Conservation (phyloP, 225 moss, liverwort and hornwort genomes). For the Polytrichum formosum region DNA sequence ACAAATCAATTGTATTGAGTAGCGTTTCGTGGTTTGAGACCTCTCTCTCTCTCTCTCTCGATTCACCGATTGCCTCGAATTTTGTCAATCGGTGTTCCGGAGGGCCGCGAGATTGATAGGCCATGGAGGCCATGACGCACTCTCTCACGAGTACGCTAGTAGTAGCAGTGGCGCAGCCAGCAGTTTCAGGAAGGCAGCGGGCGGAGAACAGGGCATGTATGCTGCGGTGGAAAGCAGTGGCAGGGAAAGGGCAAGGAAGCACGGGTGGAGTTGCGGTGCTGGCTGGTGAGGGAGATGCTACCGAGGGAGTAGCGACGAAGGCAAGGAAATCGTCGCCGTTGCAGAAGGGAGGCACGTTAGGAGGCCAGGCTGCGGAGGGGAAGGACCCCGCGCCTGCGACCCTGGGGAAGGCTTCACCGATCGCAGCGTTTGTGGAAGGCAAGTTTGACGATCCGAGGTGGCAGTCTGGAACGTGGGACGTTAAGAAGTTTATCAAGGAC, state of each 20-base stretch:
- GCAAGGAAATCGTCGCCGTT: slow-evolving; percentile 45
- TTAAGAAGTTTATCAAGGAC: slow-evolving; percentile 63
- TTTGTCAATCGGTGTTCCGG: no score
- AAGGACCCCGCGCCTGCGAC: slow-evolving; percentile 51
- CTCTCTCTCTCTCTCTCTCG: no score
- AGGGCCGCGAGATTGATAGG: no score
- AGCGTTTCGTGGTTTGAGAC: no score
- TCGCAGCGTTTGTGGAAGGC: slow-evolving; percentile 1
- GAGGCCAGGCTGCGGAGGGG: slow-evolving; percentile 48
- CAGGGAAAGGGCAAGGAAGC: slow-evolving; percentile 22
- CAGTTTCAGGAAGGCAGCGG: slow-evolving; percentile 22
- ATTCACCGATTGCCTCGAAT: no score
- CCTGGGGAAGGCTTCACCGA: slow-evolving; percentile 26
- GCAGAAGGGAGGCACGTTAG: slow-evolving; percentile 62
- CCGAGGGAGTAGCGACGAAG: slow-evolving; percentile 19
- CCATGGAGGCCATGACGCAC: no score
- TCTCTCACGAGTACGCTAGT: no score
- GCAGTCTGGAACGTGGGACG: slow-evolving; percentile 86
- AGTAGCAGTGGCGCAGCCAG: no score
- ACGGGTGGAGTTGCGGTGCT: slow-evolving; percentile 36
- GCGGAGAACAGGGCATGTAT: slow-evolving; percentile 8
- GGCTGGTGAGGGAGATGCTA: slow-evolving; percentile 38
- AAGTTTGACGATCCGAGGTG: slow-evolving; percentile 77
- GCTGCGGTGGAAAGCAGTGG: no score
- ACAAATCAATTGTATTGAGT: no score